Evolutionary conservation across 2,329 filamentous ascomycete genomes (phyloP).

Genomic region (Thelonectria rubi): DNA sequence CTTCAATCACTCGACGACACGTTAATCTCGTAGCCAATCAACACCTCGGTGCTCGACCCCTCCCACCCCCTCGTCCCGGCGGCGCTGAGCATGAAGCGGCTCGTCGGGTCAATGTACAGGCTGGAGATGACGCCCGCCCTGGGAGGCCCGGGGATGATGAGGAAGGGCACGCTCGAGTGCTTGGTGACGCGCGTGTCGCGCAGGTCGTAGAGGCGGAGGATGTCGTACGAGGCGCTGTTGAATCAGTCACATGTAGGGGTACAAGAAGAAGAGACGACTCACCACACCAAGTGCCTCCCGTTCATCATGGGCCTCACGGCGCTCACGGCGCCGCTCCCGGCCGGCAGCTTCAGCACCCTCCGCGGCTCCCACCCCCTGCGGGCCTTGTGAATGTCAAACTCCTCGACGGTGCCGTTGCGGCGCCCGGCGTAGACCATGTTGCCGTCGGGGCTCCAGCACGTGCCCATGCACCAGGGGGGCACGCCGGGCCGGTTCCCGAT

Average conservation of each 20-base stretch:
- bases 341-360: conserved; percentile 85
- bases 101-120: conserved; percentile 87
- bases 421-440: conserved; percentile 95
- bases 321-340: conserved; percentile 88
- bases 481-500: conserved; percentile 78
- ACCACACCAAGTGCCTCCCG: conserved; percentile 87
- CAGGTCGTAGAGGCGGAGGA: conserved; percentile 91
- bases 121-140: conserved; percentile 87
- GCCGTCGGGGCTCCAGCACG: conserved; percentile 94
- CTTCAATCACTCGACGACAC: conserved; percentile 32
- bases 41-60: conserved; percentile 84
- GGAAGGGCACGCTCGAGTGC: conserved; percentile 86
- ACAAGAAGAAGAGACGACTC: conserved; percentile 27
- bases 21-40: conserved; percentile 92
- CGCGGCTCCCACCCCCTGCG: conserved; percentile 74
- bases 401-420: conserved; percentile 91
- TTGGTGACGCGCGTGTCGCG: conserved; percentile 70
- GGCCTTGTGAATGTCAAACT: conserved; percentile 86
- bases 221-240: conserved; percentile 89
- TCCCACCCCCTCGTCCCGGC: conserved; percentile 97
- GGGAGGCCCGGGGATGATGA: conserved; percentile 90
- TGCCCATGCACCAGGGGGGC: conserved; percentile 97
- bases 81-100: conserved; percentile 89
- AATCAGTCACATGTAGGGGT: background rate
- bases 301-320: conserved; percentile 92